These are phyloP conservation scores for Podospora pseudoanserina DNA, from an alignment of 495 filamentous ascomycete species.

Conservation along the genomic window DNA sequence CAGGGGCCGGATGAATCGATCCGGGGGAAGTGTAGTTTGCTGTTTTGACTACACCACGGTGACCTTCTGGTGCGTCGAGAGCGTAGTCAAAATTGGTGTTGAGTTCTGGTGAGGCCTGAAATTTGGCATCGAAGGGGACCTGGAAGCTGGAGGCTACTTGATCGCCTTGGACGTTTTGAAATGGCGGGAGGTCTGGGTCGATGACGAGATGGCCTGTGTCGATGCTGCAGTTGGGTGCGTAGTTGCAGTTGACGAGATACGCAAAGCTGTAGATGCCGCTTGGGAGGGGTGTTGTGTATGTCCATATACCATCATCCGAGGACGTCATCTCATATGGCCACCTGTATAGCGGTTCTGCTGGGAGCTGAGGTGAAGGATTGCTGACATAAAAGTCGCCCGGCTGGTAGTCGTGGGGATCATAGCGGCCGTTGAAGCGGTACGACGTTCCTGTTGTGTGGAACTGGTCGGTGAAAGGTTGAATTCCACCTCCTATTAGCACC, in stretches of 20 bases:
- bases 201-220: conserved; percentile 33
- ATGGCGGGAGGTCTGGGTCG: conserved; percentile 33
- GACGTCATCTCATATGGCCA: conserved; percentile 35
- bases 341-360: conserved; percentile 18
- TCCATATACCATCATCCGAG: conserved; percentile 29
- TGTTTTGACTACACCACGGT: conserved; percentile 27
- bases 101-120: conserved; percentile 31
- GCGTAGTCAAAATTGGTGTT: conserved; percentile 35
- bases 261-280: conserved; percentile 34
- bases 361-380: conserved; percentile 21
- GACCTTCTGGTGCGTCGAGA: conserved; percentile 21
- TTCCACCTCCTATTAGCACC: conserved; percentile 32
- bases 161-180: conserved; percentile 31
- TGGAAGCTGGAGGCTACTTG: conserved; percentile 36
- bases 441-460: conserved; percentile 28
- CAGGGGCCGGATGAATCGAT: conserved; percentile 30
- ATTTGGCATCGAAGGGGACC: conserved; percentile 30
- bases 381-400: conserved; percentile 33
- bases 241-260: conserved; percentile 33
- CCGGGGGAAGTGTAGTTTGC: conserved; percentile 36
- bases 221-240: conserved; percentile 33
- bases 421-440: conserved; percentile 24
- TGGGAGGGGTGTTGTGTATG: conserved; percentile 30
- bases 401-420: conserved; percentile 30
- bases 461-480: conserved; percentile 32